Evolutionary conservation across 2,329 filamentous ascomycete genomes (phyloP).

Genomic region (Clonostachys rhizophaga): DNA sequence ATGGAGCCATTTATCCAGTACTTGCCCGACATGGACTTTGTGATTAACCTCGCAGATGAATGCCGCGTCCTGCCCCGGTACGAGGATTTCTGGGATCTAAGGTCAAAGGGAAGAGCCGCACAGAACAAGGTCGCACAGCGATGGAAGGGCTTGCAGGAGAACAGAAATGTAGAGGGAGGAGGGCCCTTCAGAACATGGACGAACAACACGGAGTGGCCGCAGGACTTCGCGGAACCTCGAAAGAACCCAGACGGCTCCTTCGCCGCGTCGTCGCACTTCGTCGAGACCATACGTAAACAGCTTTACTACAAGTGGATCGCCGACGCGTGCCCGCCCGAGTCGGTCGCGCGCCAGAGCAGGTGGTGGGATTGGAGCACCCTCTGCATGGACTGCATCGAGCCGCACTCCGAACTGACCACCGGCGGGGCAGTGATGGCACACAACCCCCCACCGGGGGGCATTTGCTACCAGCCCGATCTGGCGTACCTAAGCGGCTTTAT

Average conservation of each 20-base stretch:
- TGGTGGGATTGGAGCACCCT: conserved; percentile 31
- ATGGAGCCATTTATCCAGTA: conserved; percentile 62
- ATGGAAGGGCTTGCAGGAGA: conserved; percentile 8
- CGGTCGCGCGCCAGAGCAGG: conserved; percentile 29
- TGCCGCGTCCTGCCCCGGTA: conserved; percentile 53
- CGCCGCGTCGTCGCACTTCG: conserved; percentile 7
- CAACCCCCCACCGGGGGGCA: conserved; percentile 14
- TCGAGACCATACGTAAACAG: conserved; percentile 9
- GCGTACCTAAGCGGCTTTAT: conserved; percentile 47
- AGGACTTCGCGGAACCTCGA: conserved; percentile 5
- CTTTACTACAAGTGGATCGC: conserved; percentile 30
- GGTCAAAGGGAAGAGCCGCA: conserved; percentile 19
- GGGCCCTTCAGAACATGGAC: background rate
- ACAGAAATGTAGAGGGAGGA: background rate
- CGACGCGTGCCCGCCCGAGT: conserved; percentile 37
- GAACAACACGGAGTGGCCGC: conserved; percentile 7
- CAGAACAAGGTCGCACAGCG: conserved; percentile 53
- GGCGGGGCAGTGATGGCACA: conserved; percentile 34
- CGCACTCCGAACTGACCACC: conserved; percentile 21
- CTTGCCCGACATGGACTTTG: conserved; percentile 74
- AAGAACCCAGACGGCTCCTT: background rate
- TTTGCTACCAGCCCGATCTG: conserved; percentile 45
- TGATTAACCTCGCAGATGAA: conserved; percentile 70
- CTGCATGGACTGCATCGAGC: conserved; percentile 23
- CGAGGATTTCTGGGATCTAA: conserved; percentile 44